These are phyloP conservation scores for Hibiscus tridactylites DNA, from an alignment of 345 rosid species.

Conservation along the genomic window DNA sequence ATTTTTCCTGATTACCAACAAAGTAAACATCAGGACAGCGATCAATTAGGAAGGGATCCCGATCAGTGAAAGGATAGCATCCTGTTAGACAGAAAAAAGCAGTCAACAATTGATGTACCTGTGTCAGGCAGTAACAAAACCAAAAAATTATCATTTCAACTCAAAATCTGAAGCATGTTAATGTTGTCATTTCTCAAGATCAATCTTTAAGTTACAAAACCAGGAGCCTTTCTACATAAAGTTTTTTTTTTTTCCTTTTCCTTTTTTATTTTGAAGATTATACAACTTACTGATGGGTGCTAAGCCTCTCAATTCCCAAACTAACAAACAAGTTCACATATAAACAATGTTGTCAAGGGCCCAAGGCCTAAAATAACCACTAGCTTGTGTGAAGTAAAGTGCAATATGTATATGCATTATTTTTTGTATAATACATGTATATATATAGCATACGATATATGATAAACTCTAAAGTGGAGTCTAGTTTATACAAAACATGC, in stretches of 20 bases:
- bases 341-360: neutral
- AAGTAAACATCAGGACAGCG: slow-evolving; percentile 94
- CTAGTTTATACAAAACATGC: no score
- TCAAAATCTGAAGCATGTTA: neutral
- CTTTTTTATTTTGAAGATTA: neutral
- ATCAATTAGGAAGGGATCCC: slow-evolving; percentile 91
- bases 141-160: neutral
- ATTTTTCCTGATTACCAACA: slow-evolving; percentile 75
- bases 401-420: no score
- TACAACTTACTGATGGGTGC: neutral
- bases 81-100: slow-evolving; percentile 34
- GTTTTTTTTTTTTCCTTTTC: neutral
- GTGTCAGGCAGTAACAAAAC: neutral
- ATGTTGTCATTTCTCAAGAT: neutral
- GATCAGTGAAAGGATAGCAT: slow-evolving; percentile 91
- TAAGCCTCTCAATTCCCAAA: neutral
- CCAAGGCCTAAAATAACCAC: no score
- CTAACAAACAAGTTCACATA: neutral
- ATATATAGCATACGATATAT: no score
- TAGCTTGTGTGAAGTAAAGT: no score
- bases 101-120: slow-evolving; percentile 1
- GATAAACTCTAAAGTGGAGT: no score
- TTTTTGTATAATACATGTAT: no score
- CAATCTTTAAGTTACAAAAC: neutral
- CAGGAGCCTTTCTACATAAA: neutral